Percentiles rank a stretch among this genome's conserved stretches.
phyloP scores from a whole-genome alignment of 1,284 basidiomycete genomes.

The Ceratobasidium sp. region DNA sequence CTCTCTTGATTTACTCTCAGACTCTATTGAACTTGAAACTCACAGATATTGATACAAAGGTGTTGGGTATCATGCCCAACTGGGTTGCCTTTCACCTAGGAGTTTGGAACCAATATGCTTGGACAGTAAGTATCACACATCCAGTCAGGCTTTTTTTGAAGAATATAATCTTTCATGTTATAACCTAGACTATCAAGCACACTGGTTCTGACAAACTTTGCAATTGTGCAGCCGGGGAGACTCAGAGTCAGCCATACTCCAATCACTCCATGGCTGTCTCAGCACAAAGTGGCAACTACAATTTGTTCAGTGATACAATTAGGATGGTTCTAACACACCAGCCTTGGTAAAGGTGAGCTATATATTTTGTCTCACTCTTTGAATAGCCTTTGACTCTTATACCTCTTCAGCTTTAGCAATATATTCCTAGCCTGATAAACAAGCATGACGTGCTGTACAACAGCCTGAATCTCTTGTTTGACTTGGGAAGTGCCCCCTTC shows the following conservation, averaged over 20 bases:
- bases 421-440: background rate
- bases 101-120: slow-evolving; percentile 3
- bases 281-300: background rate
- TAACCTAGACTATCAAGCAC: background rate
- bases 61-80: background rate
- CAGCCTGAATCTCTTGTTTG: background rate
- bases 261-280: background rate
- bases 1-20: background rate
- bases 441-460: background rate
- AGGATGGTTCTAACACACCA: background rate
- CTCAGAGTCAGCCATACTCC: background rate
- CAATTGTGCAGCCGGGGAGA: background rate
- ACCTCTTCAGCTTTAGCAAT: background rate
- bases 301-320: background rate
- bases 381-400: background rate
- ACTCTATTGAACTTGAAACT: background rate
- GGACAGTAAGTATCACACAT: background rate
- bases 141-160: background rate
- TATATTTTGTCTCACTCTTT: background rate
- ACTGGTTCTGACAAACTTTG: background rate
- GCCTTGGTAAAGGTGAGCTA: background rate
- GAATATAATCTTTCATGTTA: background rate
- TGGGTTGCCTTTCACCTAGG: background rate
- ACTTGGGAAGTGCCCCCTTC: background rate
- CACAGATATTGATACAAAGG: background rate